phyloP scores from a whole-genome alignment of 2,329 filamentous ascomycete genomes.

The Aspergillus neoniger region DNA sequence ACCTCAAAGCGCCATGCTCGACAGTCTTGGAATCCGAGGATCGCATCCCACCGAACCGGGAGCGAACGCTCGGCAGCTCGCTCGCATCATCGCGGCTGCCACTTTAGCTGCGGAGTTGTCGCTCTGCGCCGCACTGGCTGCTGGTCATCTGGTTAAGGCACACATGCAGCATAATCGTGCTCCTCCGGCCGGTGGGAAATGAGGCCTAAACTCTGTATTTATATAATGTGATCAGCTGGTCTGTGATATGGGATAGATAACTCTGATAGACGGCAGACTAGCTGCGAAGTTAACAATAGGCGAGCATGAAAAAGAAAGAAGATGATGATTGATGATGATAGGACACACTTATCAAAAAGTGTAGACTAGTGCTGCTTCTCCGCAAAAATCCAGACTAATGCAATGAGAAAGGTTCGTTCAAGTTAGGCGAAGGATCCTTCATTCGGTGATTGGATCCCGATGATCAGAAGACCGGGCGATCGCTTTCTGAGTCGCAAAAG shows the following conservation, averaged over 20 bases:
- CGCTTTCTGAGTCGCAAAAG: neutral
- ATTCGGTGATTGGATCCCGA: neutral
- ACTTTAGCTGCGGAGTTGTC: constrained; percentile 90
- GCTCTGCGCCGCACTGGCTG: constrained; percentile 86
- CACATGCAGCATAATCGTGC: constrained; percentile 94
- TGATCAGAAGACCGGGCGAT: neutral
- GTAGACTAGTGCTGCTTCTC: neutral
- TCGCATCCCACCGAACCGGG: constrained; percentile 89
- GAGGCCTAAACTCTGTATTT: neutral
- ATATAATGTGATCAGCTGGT: neutral
- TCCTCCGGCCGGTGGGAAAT: neutral
- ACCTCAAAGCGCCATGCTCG: constrained; percentile 93
- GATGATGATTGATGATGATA: neutral
- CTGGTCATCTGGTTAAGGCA: constrained; percentile 85
- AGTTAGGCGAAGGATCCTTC: neutral
- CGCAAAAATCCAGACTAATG: neutral
- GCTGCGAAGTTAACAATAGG: neutral
- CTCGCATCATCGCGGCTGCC: constrained; percentile 82
- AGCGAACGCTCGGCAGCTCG: constrained; percentile 86
- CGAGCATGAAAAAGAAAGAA: neutral
- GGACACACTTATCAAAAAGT: neutral
- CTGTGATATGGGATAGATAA: constrained; percentile 6
- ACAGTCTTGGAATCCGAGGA: constrained; percentile 89
- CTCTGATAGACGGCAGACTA: neutral
- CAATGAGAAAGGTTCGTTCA: neutral